These are phyloP conservation scores for Cicer chorassanicum DNA, from an alignment of 306 rosid species.

Conservation along the genomic window DNA sequence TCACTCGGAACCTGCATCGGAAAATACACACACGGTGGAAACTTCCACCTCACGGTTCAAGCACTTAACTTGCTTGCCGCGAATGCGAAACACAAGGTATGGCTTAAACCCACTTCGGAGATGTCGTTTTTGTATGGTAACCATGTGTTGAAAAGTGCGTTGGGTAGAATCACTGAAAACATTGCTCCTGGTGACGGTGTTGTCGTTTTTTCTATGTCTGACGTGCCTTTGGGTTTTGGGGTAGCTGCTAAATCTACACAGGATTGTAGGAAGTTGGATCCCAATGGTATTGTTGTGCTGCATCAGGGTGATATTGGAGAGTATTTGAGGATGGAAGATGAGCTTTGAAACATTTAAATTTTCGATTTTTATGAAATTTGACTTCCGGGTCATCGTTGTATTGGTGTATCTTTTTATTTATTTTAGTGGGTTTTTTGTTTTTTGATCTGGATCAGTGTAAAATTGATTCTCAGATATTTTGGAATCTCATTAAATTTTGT, in stretches of 20 bases:
- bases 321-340: constrained; percentile 94
- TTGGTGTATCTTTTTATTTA: not conserved
- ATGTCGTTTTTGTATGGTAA: constrained; percentile 85
- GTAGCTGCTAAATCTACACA: constrained; percentile 84
- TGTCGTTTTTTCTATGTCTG: constrained; percentile 87
- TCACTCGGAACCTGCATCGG: constrained; percentile 89
- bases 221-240: constrained; percentile 89
- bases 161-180: constrained; percentile 85
- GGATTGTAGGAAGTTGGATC: constrained; percentile 95
- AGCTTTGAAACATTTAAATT: constrained; percentile 55
- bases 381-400: not conserved
- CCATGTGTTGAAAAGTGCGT: constrained; percentile 83
- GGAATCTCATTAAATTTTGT: constrained; percentile 28
- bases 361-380: not conserved
- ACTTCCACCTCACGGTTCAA: constrained; percentile 78
- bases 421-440: not conserved
- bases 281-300: constrained; percentile 81
- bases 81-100: constrained; percentile 88
- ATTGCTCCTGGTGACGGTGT: constrained; percentile 84
- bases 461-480: not conserved
- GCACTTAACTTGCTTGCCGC: constrained; percentile 65
- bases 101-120: constrained; percentile 91
- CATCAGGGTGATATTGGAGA: constrained; percentile 93
- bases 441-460: not conserved
- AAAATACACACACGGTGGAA: constrained; percentile 85